Conservation (phyloP, 139 green algal species). For the Closterium sp. region DNA sequence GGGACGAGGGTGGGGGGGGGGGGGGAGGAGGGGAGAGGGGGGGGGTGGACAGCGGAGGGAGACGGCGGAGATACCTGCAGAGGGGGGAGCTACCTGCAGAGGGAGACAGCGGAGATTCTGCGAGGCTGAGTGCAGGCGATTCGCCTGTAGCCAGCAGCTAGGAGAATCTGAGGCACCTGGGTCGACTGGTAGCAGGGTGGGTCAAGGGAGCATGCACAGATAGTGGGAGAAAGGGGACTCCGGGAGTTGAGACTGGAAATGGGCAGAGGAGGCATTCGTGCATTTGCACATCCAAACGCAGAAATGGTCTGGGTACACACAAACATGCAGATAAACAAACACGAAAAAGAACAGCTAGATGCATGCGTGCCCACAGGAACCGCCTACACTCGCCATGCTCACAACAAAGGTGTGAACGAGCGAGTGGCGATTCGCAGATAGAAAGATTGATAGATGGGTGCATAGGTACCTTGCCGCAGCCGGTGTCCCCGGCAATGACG, state of each 20-base stretch:
- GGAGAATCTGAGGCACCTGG: slow-evolving; percentile 73
- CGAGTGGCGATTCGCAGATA: too few relatives aligned
- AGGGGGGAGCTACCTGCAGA: slow-evolving; percentile 46
- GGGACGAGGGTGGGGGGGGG: neutral
- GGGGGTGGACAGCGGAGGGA: neutral
- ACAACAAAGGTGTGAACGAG: too few relatives aligned
- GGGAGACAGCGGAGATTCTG: slow-evolving; percentile 54
- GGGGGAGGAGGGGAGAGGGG: too few relatives aligned
- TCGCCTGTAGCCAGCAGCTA: slow-evolving; percentile 50
- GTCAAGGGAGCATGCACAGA: neutral
- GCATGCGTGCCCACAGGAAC: too few relatives aligned
- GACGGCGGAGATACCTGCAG: neutral
- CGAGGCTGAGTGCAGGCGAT: slow-evolving; percentile 58
- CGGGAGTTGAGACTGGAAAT: too few relatives aligned
- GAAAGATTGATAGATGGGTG: too few relatives aligned
- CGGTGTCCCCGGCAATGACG: slow-evolving; percentile 75
- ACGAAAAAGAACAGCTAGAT: too few relatives aligned
- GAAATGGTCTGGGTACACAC: too few relatives aligned
- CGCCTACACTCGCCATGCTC: too few relatives aligned
- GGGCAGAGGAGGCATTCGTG: too few relatives aligned
- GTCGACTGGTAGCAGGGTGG: slow-evolving; percentile 44
- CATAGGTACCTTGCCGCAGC: slow-evolving; percentile 76
- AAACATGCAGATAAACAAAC: too few relatives aligned
- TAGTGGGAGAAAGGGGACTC: neutral
- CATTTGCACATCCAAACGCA: too few relatives aligned